Evolutionary conservation across 805 yeast genomes (phyloP).

Genomic region (Yarrowia porcina): DNA sequence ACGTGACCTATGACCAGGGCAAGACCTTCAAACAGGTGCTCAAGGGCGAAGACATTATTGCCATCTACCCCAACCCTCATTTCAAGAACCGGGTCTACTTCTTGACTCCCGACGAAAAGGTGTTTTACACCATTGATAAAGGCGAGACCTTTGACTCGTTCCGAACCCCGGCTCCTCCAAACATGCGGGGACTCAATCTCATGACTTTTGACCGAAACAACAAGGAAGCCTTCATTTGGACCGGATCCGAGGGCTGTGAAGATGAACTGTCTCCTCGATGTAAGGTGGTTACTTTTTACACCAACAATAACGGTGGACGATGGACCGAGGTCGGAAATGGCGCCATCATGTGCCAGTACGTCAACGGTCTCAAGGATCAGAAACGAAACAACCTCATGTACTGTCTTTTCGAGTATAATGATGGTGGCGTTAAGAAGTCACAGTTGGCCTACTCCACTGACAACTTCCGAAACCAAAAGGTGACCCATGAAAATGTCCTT

Average conservation of each 20-base stretch:
- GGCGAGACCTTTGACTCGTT: constrained; percentile 53
- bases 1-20: constrained; percentile 72
- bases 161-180: constrained; percentile 51
- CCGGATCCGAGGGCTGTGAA: constrained; percentile 62
- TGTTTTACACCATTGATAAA: constrained; percentile 65
- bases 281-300: constrained; percentile 54
- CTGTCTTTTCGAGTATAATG: constrained; percentile 48
- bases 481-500: constrained; percentile 53
- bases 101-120: constrained; percentile 47
- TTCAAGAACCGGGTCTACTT: constrained; percentile 55
- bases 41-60: constrained; percentile 45
- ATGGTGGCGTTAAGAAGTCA: constrained; percentile 4
- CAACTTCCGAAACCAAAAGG: constrained; percentile 43
- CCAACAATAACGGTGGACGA: constrained; percentile 63
- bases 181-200: constrained; percentile 39
- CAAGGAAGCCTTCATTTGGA: constrained; percentile 61
- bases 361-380: constrained; percentile 51
- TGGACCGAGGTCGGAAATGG: constrained; percentile 55
- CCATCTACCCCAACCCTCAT: constrained; percentile 61
- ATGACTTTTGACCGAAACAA: constrained; percentile 62
- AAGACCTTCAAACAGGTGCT: constrained; percentile 45
- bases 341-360: constrained; percentile 63
- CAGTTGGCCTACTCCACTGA: constrained; percentile 52
- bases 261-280: constrained; percentile 48
- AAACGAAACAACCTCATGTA: constrained; percentile 53